phyloP scores from a whole-genome alignment of 345 rosid genomes.

The Moringa oleifera region DNA sequence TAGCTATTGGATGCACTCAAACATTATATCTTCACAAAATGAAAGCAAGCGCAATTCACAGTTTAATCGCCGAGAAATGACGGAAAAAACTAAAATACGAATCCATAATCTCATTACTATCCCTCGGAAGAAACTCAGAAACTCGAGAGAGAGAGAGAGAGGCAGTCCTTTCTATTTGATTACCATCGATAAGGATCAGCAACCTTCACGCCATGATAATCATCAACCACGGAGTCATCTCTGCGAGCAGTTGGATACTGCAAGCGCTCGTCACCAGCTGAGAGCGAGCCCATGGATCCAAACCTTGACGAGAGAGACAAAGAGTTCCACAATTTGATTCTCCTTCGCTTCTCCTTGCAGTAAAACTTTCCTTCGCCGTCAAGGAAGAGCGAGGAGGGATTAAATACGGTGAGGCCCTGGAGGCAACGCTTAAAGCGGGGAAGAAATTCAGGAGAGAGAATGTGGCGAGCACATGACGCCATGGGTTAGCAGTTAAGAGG shows the following conservation, averaged over 20 bases:
- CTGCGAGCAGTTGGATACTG: conserved; percentile 61
- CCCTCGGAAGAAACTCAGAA: not conserved
- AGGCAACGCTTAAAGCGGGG: no score
- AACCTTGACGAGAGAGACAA: not conserved
- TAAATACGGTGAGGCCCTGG: no score
- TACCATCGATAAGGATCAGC: conserved; percentile 93
- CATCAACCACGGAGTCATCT: conserved; percentile 69
- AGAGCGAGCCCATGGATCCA: conserved; percentile 57
- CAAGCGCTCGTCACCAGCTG: conserved; percentile 26
- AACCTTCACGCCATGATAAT: conserved; percentile 66
- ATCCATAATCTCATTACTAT: no score
- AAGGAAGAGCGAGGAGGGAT: conserved; percentile 1
- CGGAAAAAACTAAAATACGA: no score
- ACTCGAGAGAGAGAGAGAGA: not conserved
- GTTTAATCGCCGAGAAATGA: not conserved
- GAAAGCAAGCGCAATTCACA: not conserved
- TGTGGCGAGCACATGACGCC: no score
- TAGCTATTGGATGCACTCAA: not conserved
- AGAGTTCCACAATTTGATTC: not conserved
- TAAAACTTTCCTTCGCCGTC: conserved; percentile 1
- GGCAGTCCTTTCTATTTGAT: not conserved
- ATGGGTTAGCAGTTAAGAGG: no score
- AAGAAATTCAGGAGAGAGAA: no score
- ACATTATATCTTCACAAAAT: no score
- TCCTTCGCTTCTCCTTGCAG: not conserved